phyloP scores from a whole-genome alignment of 176 grass and related monocot genomes.

The Tillandsia fasciculata region DNA sequence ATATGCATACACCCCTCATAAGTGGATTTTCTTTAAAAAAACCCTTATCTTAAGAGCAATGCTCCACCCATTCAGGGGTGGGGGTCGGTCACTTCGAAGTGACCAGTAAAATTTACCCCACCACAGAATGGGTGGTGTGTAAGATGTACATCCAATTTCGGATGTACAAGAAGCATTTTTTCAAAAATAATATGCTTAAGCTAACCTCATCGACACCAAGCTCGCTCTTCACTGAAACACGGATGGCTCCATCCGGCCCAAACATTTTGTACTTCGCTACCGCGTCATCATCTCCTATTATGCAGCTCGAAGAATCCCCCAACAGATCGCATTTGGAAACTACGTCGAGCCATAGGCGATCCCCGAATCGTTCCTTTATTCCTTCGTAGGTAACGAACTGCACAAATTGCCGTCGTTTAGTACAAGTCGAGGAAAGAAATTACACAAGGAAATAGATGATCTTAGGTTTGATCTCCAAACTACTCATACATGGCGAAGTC shows the following conservation, averaged over 20 bases:
- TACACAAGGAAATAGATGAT: background rate
- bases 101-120: too few species aligned
- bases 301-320: constrained; percentile 21
- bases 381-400: constrained; percentile 72
- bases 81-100: too few species aligned
- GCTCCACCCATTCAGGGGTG: too few species aligned
- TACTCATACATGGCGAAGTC: too few species aligned
- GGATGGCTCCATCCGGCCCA: constrained; percentile 59
- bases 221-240: constrained; percentile 47
- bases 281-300: constrained; percentile 22
- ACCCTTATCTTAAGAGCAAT: background rate
- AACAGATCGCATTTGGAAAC: constrained; percentile 89
- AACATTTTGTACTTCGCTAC: constrained; percentile 38
- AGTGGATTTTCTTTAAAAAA: too few species aligned
- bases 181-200: background rate
- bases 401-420: background rate
- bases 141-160: too few species aligned
- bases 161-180: too few species aligned
- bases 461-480: background rate
- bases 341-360: constrained; percentile 69
- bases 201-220: constrained; percentile 53
- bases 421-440: background rate
- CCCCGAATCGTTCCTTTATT: constrained; percentile 59
- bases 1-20: too few species aligned
- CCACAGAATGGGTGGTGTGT: too few species aligned